Conservation (phyloP, 345 rosid genomes). For the Populus davidiana region DNA sequence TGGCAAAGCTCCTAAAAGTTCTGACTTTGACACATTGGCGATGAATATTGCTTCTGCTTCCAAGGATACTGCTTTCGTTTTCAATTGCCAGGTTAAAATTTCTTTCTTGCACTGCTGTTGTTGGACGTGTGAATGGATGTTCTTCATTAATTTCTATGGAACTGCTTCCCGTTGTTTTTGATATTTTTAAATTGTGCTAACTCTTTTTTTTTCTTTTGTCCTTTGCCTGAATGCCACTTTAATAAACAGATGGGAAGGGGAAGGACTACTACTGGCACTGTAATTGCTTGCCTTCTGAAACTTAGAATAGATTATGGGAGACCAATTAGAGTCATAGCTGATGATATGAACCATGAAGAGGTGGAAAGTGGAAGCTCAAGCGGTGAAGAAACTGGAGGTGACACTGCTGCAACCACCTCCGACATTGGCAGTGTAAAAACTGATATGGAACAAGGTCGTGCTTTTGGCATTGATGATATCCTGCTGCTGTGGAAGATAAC, state of each 20-base stretch:
- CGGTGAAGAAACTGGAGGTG: constrained; percentile 78
- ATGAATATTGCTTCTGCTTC: constrained; percentile 83
- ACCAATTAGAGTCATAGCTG: constrained; percentile 66
- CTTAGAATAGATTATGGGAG: constrained; percentile 82
- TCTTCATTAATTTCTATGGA: constrained; percentile 5
- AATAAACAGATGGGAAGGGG: constrained; percentile 94
- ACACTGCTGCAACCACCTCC: constrained; percentile 34
- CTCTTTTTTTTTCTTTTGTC: background rate
- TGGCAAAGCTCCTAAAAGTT: constrained; percentile 97
- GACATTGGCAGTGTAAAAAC: constrained; percentile 28
- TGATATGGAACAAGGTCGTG: constrained; percentile 49
- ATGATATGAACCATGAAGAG: constrained; percentile 55
- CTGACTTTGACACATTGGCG: constrained; percentile 79
- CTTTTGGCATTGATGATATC: constrained; percentile 91
- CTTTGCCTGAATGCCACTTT: constrained; percentile 8
- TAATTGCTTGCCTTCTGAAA: constrained; percentile 93
- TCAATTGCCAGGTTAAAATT: constrained; percentile 87
- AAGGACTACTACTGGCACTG: constrained; percentile 99
- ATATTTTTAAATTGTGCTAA: too few species aligned
- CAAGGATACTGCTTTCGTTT: constrained; percentile 82
- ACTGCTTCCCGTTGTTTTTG: background rate
- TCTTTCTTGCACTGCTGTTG: constrained; percentile 5
- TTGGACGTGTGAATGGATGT: background rate
- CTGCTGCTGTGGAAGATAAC: constrained; percentile 86
- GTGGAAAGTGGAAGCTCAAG: constrained; percentile 77